Evolutionary conservation across 2,329 filamentous ascomycete genomes (phyloP), one percentile per base, ranked within the genome.

Genomic region (Colletotrichum sp.): DNA sequence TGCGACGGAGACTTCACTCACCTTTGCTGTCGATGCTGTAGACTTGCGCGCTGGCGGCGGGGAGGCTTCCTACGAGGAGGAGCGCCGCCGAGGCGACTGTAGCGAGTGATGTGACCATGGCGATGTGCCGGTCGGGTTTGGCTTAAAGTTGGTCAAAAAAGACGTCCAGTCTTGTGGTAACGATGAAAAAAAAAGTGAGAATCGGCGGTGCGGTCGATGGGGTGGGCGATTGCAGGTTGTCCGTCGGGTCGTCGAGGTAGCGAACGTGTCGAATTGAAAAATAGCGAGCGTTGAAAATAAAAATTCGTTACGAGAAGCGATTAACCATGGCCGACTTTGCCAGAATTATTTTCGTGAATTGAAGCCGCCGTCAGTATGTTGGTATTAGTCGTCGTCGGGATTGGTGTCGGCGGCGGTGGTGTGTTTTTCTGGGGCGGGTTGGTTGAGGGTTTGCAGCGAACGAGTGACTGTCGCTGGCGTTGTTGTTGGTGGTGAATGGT

Each of bases 1-100:
- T 36, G 34, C 12, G 15, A 36, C 10, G 60, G 7, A 10, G 32
- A 36, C 16, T 64, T 26, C 16, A 60, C 76, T 48, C 78, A 85
- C 84, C 82, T 39, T 80, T 79, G 13, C 79, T 83, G 57, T 81
- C 80, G 15, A 85, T 81, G 39, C 80, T 80, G 77, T 84, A 84
- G 36, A 77, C 77, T 26, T 82, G 80, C 1, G 81, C 83, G 24
- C 78, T 72, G 24, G 69, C 78, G 6, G 73, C 68, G 28, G 75
- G 75, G 8, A 77, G 68, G 28, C 68, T 73, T 26, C 76, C 69
- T 15, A 59, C 39, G 30, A 76, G 36, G 13, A 77, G 65, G 12
- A 77, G 74, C 28, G 74, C 76, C 62, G 74, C 76, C 22, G 73
- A 72, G 26, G 76, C 74, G 74, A 36, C 74, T 12, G 69, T 32